Evolutionary conservation across 177 flowering plant genomes (phyloP).

Genomic region (Telopea speciosissima): DNA sequence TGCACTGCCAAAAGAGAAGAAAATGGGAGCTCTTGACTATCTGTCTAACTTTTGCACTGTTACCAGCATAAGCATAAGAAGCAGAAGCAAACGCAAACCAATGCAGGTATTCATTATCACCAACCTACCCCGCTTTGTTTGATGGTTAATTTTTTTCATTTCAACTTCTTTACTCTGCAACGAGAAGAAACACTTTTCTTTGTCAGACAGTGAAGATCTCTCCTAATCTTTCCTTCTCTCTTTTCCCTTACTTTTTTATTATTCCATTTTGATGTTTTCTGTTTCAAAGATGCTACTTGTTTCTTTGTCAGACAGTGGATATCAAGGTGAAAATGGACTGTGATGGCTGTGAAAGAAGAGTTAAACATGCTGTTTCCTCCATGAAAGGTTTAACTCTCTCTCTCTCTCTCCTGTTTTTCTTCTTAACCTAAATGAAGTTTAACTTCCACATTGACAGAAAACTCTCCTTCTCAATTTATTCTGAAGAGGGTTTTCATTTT

Average conservation of each 20-base stretch:
- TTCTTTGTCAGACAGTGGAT: slow-evolving; percentile 53
- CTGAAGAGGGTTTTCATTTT: too few relatives aligned
- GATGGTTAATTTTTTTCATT: background rate
- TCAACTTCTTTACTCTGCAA: background rate
- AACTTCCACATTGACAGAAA: too few relatives aligned
- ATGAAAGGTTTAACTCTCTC: slow-evolving; percentile 48
- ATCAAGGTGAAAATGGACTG: slow-evolving; percentile 80
- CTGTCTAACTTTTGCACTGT: slow-evolving; percentile 58
- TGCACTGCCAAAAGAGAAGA: slow-evolving; percentile 14
- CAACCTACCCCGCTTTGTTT: background rate
- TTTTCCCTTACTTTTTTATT: background rate
- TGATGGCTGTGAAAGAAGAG: slow-evolving; percentile 79
- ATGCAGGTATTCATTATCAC: slow-evolving; percentile 47
- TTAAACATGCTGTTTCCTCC: slow-evolving; percentile 42
- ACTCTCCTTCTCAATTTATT: too few relatives aligned
- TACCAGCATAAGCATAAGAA: slow-evolving; percentile 25
- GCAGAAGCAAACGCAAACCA: slow-evolving; percentile 44
- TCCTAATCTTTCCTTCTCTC: background rate
- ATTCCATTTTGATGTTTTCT: background rate
- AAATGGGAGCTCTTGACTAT: slow-evolving; percentile 78
- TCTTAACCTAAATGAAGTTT: too few relatives aligned
- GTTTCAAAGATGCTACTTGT: background rate
- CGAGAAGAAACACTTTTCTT: background rate
- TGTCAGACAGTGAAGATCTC: background rate
- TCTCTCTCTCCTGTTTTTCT: background rate